Conservation (phyloP, 768 basidiomycete species). For the Mycena amicta region DNA sequence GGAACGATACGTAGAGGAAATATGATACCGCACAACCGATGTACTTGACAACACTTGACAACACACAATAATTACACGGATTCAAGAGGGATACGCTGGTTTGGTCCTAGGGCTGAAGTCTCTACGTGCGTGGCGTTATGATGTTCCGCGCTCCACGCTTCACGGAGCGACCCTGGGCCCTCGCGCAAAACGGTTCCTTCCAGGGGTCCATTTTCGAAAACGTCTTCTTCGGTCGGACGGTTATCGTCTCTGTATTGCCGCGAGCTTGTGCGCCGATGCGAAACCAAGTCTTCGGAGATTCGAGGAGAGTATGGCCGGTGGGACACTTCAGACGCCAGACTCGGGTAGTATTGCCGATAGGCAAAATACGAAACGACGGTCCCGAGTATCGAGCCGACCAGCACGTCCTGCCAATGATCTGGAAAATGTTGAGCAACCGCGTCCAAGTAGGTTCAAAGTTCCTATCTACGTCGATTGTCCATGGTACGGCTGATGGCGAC, state of each 20-base stretch:
- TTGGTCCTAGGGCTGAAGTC: background rate
- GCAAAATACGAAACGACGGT: slow-evolving; percentile 68
- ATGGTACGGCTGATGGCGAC: slow-evolving; percentile 88
- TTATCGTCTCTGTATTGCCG: slow-evolving; percentile 22
- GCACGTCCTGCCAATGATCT: slow-evolving; percentile 94
- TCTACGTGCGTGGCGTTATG: slow-evolving; percentile 26
- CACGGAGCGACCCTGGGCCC: slow-evolving; percentile 26
- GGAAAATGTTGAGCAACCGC: slow-evolving; percentile 11
- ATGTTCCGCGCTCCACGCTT: slow-evolving; percentile 31
- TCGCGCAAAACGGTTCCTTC: slow-evolving; percentile 38
- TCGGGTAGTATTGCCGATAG: slow-evolving; percentile 85
- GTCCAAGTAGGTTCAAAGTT: no score
- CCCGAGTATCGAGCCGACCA: slow-evolving; percentile 79
- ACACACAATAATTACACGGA: slow-evolving; percentile 1
- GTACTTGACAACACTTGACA: no score
- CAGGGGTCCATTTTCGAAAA: slow-evolving; percentile 20
- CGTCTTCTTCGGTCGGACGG: slow-evolving; percentile 3
- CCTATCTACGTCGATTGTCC: slow-evolving; percentile 82
- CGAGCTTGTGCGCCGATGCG: slow-evolving; percentile 25
- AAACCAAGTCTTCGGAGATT: slow-evolving; percentile 52
- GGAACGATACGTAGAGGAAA: slow-evolving; percentile 6
- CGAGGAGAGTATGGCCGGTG: slow-evolving; percentile 78
- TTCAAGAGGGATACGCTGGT: slow-evolving; percentile 11
- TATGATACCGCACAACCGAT: slow-evolving; percentile 3
- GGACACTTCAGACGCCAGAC: slow-evolving; percentile 60